Conservation (phyloP, 257 asterid genomes). For the Ajuga chamaepitys region DNA sequence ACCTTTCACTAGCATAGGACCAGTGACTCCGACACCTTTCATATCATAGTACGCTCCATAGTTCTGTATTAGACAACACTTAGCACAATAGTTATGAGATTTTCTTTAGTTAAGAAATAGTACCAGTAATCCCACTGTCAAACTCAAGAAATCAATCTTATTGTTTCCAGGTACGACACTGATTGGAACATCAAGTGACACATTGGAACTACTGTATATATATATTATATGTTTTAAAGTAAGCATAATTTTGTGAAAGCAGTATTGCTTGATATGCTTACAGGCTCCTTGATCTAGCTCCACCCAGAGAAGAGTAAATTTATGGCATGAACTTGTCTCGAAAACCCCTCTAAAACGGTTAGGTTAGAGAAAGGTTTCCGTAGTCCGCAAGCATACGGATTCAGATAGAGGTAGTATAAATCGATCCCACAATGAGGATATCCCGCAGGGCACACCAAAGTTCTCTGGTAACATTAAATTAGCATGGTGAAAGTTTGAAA, state of each 20-base stretch:
- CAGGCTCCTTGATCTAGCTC: slow-evolving; percentile 75
- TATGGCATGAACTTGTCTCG: no score
- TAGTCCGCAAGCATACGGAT: no score
- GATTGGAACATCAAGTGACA: slow-evolving; percentile 49
- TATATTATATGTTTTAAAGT: slow-evolving; percentile 29
- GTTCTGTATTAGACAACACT: slow-evolving; percentile 36
- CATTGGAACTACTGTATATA: slow-evolving; percentile 22
- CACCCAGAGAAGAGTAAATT: slow-evolving; percentile 37
- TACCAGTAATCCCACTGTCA: slow-evolving; percentile 82
- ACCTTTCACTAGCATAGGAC: slow-evolving; percentile 60
- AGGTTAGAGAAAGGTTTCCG: no score
- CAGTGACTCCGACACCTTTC: slow-evolving; percentile 58
- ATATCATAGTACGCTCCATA: slow-evolving; percentile 63
- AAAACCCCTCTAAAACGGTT: no score
- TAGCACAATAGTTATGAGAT: neutral
- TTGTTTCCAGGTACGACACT: slow-evolving; percentile 44
- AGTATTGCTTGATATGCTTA: slow-evolving; percentile 55
- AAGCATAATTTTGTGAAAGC: slow-evolving; percentile 49
- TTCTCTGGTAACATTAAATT: no score
- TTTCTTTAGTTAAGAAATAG: slow-evolving; percentile 1
- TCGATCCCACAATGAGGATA: no score
- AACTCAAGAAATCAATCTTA: slow-evolving; percentile 64
- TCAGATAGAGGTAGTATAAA: no score
- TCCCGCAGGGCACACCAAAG: no score
- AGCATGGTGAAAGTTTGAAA: no score